Base-by-base conservation (phyloP, 2,329 filamentous ascomycete species). In the Colletotrichum sp. region DNA sequence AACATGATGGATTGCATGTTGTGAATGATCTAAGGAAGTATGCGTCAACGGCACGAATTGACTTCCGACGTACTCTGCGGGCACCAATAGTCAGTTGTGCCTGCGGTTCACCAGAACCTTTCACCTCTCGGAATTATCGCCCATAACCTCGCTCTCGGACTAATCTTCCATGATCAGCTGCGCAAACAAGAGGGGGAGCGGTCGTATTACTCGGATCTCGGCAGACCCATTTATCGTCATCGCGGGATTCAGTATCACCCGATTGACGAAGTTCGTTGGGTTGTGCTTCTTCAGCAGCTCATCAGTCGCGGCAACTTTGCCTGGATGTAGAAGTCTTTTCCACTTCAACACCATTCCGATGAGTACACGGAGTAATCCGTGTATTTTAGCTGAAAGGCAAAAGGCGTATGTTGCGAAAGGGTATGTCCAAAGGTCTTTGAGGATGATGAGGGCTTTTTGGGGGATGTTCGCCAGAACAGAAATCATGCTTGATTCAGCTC, bases 301-400 rank as follows among this genome's bases (percentile, higher is more conserved):
- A 48, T 0, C 19, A 6, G 0, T n/a, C 0, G 19, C 0, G n/a
- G n/a, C 6, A 22, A 22, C 8, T 5, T 13, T 52, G n/a, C 0
- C 44, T 48, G n/a, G n/a, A 22, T 22, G 3, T 52, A 6, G 11
- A 52, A 52, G 44, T 52, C n/a, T 0, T 25, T 52, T 22, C 11
- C 44, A 13, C 44, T 13, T 13, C 44, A 3, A 22, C 44, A 13
- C 11, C n/a, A 22, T 52, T 13, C 44, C 0, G 19, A 48, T n/a
- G 0, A n/a, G 39, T 22, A 52, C n/a, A 7, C n/a, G 44, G n/a
- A 25, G 11, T 25, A 22, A 4, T 22, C 44, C 44, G n/a, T 8
- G 0, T 22, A 52, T 0, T 5, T 3, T 48, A 0, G 0, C n/a
- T 52, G 44, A 25, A 52, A 22, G 44, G n/a, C 44, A 52, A 52